These are phyloP conservation scores for Fusarium palustre DNA, from an alignment of 2,329 filamentous ascomycete genomes.

Conservation along the genomic window DNA sequence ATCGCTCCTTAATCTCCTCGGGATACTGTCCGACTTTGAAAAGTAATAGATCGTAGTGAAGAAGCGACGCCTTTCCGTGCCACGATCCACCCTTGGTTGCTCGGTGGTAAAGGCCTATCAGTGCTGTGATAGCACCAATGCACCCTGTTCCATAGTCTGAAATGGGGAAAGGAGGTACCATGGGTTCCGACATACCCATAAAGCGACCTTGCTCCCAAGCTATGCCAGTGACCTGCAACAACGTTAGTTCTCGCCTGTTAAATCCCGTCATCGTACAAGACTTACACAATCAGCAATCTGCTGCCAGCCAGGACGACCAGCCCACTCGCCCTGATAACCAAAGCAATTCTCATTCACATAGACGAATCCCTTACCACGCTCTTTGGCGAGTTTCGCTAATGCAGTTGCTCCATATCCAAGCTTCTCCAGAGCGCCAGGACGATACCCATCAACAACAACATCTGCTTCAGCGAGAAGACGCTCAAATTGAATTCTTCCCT, in stretches of 20 bases:
- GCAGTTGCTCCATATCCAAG: slow-evolving; percentile 71
- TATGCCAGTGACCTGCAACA: slow-evolving; percentile 62
- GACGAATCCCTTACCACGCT: slow-evolving; percentile 71
- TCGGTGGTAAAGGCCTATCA: slow-evolving; percentile 72
- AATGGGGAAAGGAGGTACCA: slow-evolving; percentile 74
- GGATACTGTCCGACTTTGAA: slow-evolving; percentile 70
- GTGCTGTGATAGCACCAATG: slow-evolving; percentile 75
- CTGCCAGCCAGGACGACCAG: slow-evolving; percentile 74
- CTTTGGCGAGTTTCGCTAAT: slow-evolving; percentile 63
- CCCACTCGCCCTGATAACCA: slow-evolving; percentile 71
- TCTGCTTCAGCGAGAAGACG: slow-evolving; percentile 71
- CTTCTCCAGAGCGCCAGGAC: slow-evolving; percentile 72
- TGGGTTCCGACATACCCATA: slow-evolving; percentile 71
- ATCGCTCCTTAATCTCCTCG: slow-evolving; percentile 61
- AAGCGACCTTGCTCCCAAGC: slow-evolving; percentile 72
- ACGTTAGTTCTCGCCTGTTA: not conserved
- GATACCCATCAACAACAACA: slow-evolving; percentile 75
- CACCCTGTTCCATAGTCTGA: slow-evolving; percentile 78
- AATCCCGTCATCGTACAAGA: not conserved
- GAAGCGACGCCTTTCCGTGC: slow-evolving; percentile 71
- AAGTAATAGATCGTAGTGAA: slow-evolving; percentile 76
- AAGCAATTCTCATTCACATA: slow-evolving; percentile 81
- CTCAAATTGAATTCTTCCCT: slow-evolving; percentile 68
- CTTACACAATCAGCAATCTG: slow-evolving; percentile 74
- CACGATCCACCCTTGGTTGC: slow-evolving; percentile 74